Conservation (phyloP, 2,329 filamentous ascomycete species). For the Talaromyces piceae region DNA sequence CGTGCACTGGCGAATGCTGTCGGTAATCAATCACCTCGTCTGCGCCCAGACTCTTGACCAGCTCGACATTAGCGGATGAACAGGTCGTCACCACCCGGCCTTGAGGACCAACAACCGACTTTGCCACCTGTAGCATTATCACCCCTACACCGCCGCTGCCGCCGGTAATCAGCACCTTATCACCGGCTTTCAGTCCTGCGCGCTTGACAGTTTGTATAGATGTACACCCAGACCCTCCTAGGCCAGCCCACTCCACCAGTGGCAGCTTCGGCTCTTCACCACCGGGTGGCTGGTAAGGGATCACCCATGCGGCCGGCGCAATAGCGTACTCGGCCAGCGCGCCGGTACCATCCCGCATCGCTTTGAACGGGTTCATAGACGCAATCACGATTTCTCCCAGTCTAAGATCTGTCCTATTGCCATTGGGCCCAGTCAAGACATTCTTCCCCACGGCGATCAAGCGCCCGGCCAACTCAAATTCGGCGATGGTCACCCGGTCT, state of each 20-base stretch:
- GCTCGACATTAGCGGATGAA: slow-evolving; percentile 49
- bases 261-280: neutral
- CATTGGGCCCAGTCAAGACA: neutral
- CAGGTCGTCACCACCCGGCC: slow-evolving; percentile 4
- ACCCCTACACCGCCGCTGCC: slow-evolving; percentile 1
- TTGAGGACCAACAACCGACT: neutral
- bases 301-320: neutral
- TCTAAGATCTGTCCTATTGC: neutral
- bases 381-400: neutral
- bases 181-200: neutral
- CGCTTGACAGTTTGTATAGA: neutral
- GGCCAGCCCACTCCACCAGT: slow-evolving; percentile 1
- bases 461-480: neutral
- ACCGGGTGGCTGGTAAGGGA: neutral
- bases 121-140: slow-evolving; percentile 4
- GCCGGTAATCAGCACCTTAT: slow-evolving; percentile 4
- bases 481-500: neutral
- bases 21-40: slow-evolving; percentile 63
- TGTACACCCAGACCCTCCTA: neutral
- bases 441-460: neutral
- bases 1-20: neutral
- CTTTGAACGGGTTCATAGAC: neutral
- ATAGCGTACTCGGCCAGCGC: slow-evolving; percentile 3
- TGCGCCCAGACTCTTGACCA: slow-evolving; percentile 62
- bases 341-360: neutral